Percentiles rank a stretch among this genome's conserved stretches.
Evolutionary conservation across 495 filamentous ascomycete genomes (phyloP).

Genomic region (Aspergillus bridgeri): DNA sequence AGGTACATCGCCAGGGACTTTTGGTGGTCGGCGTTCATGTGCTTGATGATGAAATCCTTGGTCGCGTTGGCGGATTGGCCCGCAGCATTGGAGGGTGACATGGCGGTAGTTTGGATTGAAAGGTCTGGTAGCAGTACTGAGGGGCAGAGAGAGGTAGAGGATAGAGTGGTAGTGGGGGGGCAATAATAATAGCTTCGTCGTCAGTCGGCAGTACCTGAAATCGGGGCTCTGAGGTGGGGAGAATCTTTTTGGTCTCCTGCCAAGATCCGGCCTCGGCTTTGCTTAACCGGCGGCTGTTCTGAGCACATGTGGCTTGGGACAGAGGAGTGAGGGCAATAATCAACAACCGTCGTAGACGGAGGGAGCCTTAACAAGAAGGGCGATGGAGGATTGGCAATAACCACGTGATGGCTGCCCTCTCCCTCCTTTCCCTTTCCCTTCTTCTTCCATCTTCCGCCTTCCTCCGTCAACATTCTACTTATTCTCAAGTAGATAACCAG

Average conservation of each 20-base stretch:
- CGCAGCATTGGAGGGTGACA: not conserved
- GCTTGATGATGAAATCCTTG: slow-evolving; percentile 63
- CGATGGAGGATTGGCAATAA: too few relatives aligned
- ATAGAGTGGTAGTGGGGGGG: too few relatives aligned
- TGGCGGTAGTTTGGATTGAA: not conserved
- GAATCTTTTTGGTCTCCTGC: not conserved
- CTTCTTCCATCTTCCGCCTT: too few relatives aligned
- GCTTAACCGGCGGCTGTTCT: not conserved
- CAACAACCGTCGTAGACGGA: too few relatives aligned
- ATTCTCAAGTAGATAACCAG: not conserved
- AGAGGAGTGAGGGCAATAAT: too few relatives aligned
- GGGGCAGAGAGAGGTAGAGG: too few relatives aligned
- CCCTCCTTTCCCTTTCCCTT: too few relatives aligned
- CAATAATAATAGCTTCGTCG: too few relatives aligned
- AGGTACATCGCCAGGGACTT: slow-evolving; percentile 66
- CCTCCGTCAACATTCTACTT: not conserved
- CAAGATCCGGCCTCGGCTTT: not conserved
- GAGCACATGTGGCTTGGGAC: not conserved
- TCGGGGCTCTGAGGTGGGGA: not conserved
- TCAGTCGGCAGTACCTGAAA: not conserved
- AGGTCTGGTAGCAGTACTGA: too few relatives aligned
- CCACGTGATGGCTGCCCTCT: too few relatives aligned
- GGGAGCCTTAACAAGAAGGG: too few relatives aligned
- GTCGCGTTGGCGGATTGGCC: slow-evolving; percentile 6
- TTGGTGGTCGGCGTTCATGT: slow-evolving; percentile 79